Base-by-base conservation (phyloP, 352 stramenopile species). In the Thraustochytrium striatum region DNA sequence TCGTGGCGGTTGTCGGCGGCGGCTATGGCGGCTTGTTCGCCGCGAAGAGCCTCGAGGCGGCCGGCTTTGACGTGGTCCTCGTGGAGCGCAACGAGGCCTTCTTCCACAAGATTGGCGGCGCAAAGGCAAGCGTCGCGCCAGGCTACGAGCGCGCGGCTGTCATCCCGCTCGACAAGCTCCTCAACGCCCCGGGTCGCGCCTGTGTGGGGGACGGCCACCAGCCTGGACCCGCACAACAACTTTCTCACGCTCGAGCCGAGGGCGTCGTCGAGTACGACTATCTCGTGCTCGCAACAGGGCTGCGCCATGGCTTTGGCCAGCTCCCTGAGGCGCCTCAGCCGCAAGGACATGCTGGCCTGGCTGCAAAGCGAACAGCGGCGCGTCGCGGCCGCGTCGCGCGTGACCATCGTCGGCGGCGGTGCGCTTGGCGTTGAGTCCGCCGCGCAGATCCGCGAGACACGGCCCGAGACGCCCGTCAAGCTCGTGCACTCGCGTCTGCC, bases 81-180 rank as follows among this genome's bases (percentile, higher is more conserved):
- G 52, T 75, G 9, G 65, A 75, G 41, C 25, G 65, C 30, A 75
- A 75, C 50, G 65, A 75, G 52, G 21, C 13, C 5, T 75, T 75
- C 5, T 75, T 75, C 30, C 65, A 75, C 65, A 75, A 75, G 47
- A 75, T 75, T 70, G 65, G 65, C 0, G 65, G 65, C 16, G 36
- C 65, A 5, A 30, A 38, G 16, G 65, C 65, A 2, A 41, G 43
- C 43, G 52, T 75, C 43, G 32, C 43, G 36, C 43, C 65, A 8
- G 65, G 65, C 21, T 75, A 52, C 32, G 65, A 75, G 11, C 19
- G 52, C 21, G 44, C 28, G 16, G 43, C 35, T 30, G 21, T 72
- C 44, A 16, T 75, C 16, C 25, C 44, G 7, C 36, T 33, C 50
- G 47, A 52, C 41, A 0, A 39, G 16, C 19, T 41, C 11, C 52